Percentiles rank a stretch among this genome's conserved stretches.
Conservation (phyloP, 768 basidiomycete genomes). For the Lentinula raphanica region DNA sequence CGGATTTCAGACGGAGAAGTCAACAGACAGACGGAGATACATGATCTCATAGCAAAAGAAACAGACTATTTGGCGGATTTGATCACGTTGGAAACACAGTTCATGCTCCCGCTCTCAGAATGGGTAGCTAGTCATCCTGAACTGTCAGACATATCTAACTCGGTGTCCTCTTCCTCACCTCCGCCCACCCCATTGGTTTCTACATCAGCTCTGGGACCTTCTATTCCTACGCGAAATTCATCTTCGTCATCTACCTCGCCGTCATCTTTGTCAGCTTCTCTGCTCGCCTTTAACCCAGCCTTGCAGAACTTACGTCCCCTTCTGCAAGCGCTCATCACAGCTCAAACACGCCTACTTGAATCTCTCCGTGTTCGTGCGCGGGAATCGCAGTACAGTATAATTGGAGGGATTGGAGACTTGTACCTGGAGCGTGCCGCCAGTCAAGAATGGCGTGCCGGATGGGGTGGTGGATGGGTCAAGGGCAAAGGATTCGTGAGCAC, state of each 20-base stretch:
- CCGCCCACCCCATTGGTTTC: not conserved
- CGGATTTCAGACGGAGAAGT: slow-evolving; percentile 70
- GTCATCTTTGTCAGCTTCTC: not conserved
- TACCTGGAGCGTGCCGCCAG: slow-evolving; percentile 83
- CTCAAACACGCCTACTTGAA: slow-evolving; percentile 75
- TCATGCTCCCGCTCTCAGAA: slow-evolving; percentile 33
- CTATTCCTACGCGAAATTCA: not conserved
- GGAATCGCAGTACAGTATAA: slow-evolving; percentile 72
- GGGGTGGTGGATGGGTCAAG: not conserved
- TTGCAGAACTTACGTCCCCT: not conserved
- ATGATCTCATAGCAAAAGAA: slow-evolving; percentile 84
- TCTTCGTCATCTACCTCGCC: slow-evolving; percentile 67
- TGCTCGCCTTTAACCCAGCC: not conserved
- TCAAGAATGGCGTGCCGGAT: slow-evolving; percentile 44
- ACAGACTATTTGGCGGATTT: slow-evolving; percentile 87
- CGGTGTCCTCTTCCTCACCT: not conserved
- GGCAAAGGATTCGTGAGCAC: not conserved
- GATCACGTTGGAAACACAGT: slow-evolving; percentile 70
- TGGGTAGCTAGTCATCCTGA: slow-evolving; percentile 17
- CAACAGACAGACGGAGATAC: slow-evolving; percentile 54
- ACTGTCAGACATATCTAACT: too few species aligned
- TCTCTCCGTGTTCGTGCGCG: slow-evolving; percentile 80
- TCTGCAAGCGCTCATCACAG: slow-evolving; percentile 16
- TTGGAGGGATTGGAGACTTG: slow-evolving; percentile 82
- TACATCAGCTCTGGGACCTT: not conserved